Base-by-base conservation (phyloP, 23 red algal species). In the Pyropia haitanensis region DNA sequence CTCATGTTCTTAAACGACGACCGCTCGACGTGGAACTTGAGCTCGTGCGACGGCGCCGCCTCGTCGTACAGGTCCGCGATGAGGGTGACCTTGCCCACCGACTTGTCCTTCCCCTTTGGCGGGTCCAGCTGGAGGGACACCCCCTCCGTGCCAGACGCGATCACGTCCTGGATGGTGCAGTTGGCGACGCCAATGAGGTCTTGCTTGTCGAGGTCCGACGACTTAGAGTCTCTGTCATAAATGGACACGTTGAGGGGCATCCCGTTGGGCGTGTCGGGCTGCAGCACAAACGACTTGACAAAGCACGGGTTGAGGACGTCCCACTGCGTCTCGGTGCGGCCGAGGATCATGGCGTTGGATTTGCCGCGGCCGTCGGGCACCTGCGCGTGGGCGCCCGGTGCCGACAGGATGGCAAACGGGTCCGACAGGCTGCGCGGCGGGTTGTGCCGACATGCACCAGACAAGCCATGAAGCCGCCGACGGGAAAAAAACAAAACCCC, bases 321-420 rank as follows among this genome's bases (percentile, higher is more conserved):
- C 80, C 80, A 86, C 51, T 75, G 74, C 61, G 80, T 86, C 61
- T 86, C 80, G 33, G 80, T 86, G 20, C 80, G 65, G 34, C 80
- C 80, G 74, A 61, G 14, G 19, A 49, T 33, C 7, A 18, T 67
- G 34, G 17, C 3, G 23, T 60, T 26, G 48, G 30, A 63, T 31
- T 51, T 61, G 30, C 15, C 14, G 1, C 52, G 58, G 1, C 48
- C 22, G 8, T 19, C 58, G 52, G 54, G 0, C 2, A 10, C 15
- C 18, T 32, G 0, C 0, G 18, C 51, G 7, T 1, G 33, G 46
- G 18, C 20, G 44, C 14, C 26, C 2, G 51, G 27, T 5, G 25
- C 24, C 49, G 44, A 48, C 16, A 69, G 27, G 24, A 17, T 39
- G 18, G 31, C 25, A 17, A 26, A 60, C 18, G 20, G 33, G 22